Conservation (phyloP, 352 stramenopile species). For the Phytopythium helicoides region DNA sequence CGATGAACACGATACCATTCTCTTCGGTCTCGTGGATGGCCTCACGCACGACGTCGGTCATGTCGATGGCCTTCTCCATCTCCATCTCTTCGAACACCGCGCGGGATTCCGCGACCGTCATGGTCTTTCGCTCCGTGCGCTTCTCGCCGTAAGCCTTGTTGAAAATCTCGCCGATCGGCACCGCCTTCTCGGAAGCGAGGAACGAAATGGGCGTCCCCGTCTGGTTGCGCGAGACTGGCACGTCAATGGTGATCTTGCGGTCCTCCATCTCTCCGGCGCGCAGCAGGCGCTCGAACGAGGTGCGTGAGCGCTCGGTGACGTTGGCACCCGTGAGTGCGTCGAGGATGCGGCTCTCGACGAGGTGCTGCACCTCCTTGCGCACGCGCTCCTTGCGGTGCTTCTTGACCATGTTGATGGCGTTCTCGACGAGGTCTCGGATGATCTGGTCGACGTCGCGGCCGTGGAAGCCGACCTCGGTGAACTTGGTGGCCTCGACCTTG, state of each 20-base stretch:
- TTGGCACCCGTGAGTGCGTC: slow-evolving; percentile 93
- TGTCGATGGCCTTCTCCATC: slow-evolving; percentile 93
- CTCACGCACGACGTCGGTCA: slow-evolving; percentile 84
- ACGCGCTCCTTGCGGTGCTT: slow-evolving; percentile 93
- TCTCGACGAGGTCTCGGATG: slow-evolving; percentile 98
- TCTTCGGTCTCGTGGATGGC: slow-evolving; percentile 94
- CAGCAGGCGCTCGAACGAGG: slow-evolving; percentile 94
- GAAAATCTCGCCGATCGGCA: slow-evolving; percentile 68
- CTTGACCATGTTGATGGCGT: slow-evolving; percentile 96
- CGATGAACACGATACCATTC: slow-evolving; percentile 99
- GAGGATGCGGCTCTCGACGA: slow-evolving; percentile 96
- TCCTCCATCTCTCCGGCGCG: slow-evolving; percentile 78
- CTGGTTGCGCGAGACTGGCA: slow-evolving; percentile 52
- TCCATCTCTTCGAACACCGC: slow-evolving; percentile 95
- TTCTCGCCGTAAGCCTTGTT: slow-evolving; percentile 76
- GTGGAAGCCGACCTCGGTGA: slow-evolving; percentile 99
- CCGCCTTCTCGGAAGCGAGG: slow-evolving; percentile 65
- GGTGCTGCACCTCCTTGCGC: slow-evolving; percentile 88
- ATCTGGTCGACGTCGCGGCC: slow-evolving; percentile 99
- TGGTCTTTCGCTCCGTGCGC: slow-evolving; percentile 90
- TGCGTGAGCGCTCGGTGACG: slow-evolving; percentile 68
- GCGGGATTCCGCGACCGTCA: slow-evolving; percentile 93
- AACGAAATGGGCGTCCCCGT: slow-evolving; percentile 64
- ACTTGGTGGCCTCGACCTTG: slow-evolving; percentile 99
- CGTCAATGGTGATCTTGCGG: slow-evolving; percentile 75